Conservation (phyloP, 345 rosid species). For the Heritiera littoralis region DNA sequence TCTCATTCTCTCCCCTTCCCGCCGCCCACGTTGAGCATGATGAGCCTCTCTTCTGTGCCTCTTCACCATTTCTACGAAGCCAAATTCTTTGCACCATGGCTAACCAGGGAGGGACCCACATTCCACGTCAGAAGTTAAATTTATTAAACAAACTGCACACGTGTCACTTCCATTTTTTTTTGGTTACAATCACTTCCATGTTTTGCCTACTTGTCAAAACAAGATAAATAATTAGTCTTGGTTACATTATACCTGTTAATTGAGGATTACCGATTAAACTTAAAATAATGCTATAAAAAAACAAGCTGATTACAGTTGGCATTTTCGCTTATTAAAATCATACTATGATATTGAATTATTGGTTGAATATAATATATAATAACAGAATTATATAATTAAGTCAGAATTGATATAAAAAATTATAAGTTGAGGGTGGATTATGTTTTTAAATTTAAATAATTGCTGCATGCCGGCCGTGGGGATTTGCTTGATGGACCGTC, state of each 20-base stretch:
- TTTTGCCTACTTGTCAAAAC: not conserved
- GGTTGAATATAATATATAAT: not conserved
- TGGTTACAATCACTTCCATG: not conserved
- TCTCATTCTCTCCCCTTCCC: not conserved
- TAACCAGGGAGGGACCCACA: slow-evolving; percentile 27
- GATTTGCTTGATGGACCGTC: slow-evolving; percentile 3
- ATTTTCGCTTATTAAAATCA: not conserved
- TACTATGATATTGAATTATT: not conserved
- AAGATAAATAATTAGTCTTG: not conserved
- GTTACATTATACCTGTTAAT: not conserved
- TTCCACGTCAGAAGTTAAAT: not conserved
- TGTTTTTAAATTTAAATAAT: not conserved
- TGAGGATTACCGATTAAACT: slow-evolving; percentile 14
- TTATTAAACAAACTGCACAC: not conserved
- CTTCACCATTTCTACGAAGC: not conserved
- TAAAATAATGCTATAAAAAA: not conserved
- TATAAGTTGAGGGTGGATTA: not conserved
- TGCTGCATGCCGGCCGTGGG: slow-evolving; percentile 28
- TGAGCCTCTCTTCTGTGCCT: too few relatives aligned
- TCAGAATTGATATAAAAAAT: not conserved
- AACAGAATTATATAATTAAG: not conserved
- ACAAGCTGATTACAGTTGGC: slow-evolving; percentile 16
- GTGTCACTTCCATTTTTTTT: not conserved
- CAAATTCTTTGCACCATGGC: not conserved
- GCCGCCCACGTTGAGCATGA: too few relatives aligned